Evolutionary conservation across 371 early-diverging fungal genomes (phyloP).

Genomic region (Apophysomyces trapeziformis): DNA sequence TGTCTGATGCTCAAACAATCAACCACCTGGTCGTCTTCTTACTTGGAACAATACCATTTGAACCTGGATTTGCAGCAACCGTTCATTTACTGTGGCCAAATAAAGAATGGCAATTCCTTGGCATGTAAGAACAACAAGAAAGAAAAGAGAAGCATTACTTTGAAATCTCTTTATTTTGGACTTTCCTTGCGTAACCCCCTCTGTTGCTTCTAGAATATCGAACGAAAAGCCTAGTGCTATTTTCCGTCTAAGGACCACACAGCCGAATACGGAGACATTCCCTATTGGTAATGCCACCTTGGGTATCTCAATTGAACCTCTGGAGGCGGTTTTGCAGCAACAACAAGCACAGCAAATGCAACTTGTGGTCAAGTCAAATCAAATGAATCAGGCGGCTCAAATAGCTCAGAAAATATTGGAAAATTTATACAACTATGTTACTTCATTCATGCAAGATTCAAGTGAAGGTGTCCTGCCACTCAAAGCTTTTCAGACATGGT

Average conservation of each 20-base stretch:
- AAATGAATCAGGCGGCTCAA: conserved; percentile 39
- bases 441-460: conserved; percentile 69
- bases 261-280: conserved; percentile 12
- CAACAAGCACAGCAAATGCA: conserved; percentile 13
- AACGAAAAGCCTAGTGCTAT: conserved; percentile 92
- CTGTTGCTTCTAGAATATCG: conserved; percentile 53
- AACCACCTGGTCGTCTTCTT: conserved; percentile 95
- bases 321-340: conserved; percentile 68
- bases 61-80: conserved; percentile 83
- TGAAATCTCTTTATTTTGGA: background rate
- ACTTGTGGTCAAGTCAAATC: conserved; percentile 29
- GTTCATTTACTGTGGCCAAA: conserved; percentile 91
- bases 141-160: no score
- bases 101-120: conserved; percentile 85
- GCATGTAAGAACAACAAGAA: conserved; percentile 54
- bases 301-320: conserved; percentile 91
- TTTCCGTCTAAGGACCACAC: conserved; percentile 54
- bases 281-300: conserved; percentile 66
- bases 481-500: conserved; percentile 91
- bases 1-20: conserved; percentile 78
- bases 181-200: background rate
- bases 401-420: conserved; percentile 58
- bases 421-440: conserved; percentile 79
- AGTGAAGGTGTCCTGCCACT: conserved; percentile 62
- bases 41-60: conserved; percentile 84